Conservation (phyloP, 192 early-diverging fungal genomes). For the Podochytrium sp. region DNA sequence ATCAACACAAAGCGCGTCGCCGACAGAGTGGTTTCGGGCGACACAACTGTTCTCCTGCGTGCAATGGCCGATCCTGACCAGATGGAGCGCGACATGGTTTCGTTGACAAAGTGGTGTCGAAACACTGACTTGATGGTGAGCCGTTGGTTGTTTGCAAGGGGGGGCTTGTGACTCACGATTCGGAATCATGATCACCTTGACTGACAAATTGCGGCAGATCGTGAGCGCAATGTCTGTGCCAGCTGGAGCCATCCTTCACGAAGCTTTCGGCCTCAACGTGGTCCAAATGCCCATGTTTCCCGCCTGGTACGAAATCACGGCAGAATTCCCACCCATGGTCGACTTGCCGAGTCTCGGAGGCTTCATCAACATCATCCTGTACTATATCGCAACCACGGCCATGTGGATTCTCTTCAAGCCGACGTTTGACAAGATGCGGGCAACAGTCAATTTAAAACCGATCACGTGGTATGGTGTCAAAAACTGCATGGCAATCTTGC, state of each 20-base stretch:
- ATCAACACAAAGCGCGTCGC: not conserved
- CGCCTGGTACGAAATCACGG: not conserved
- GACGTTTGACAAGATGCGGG: constrained; percentile 1
- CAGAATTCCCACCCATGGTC: not conserved
- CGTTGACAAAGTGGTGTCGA: not conserved
- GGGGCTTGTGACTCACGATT: not conserved
- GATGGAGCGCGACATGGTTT: not conserved
- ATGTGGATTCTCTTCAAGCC: constrained; percentile 1
- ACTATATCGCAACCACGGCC: not conserved
- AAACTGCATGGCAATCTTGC: not conserved
- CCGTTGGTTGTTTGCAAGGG: not conserved
- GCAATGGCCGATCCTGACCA: constrained; percentile 4
- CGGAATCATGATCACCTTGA: not conserved
- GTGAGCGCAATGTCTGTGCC: constrained; percentile 3
- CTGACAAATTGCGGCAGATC: too few species aligned
- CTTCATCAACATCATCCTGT: not conserved
- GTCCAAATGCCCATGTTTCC: constrained; percentile 12
- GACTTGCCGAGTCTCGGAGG: not conserved
- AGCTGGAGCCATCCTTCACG: not conserved
- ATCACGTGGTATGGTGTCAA: not conserved
- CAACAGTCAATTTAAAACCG: not conserved
- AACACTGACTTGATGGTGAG: not conserved
- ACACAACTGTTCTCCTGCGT: not conserved
- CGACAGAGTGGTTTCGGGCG: not conserved
- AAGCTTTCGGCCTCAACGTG: constrained; percentile 1